Evolutionary conservation across 1,284 basidiomycete genomes (phyloP), one percentile per base, ranked within the genome.

Genomic region (Leccinum angustisporum): DNA sequence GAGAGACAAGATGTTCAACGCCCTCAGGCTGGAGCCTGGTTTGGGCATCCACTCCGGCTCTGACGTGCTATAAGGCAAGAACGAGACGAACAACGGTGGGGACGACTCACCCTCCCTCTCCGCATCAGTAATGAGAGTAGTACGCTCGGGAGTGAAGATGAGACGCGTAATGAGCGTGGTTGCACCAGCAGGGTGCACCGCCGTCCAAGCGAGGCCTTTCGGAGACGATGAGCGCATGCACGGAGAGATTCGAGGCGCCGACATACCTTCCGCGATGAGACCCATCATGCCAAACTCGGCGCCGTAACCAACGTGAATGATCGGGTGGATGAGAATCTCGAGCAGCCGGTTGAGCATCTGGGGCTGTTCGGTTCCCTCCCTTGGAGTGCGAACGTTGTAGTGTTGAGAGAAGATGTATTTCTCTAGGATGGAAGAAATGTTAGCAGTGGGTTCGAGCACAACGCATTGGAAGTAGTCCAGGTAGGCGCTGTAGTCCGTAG

Each of bases 221-320:
- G 8, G 36, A 38, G 36, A 38, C 14, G 36, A 34, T 10, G 48
- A 36, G 30, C 21, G 8, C 13, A 7, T 34, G 40, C 27, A 52
- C 11, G 6, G 2, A 50, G 13, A 34, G 8, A 31, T 53, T 53
- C 9, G 4, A 31, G 27, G 30, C 6, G 8, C 14, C 4, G 3
- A 60, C 71, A 7, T 57, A 85, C 87, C 87, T 80, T 90, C 87
- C 3, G 83, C 83, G 14, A 86, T 72, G 69, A 88, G 81, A 5
- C 88, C 88, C 3, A 79, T 80, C 13, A 89, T 68, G 5, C 80
- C 80, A 65, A 90, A 88, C 68, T 90, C 88, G 4, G 80, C 71
- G 3, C 86, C 88, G 69, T 86, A 87, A 1, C 86, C 87, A 1
- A 77, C 66, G 63, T 89, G 86, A 38, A 91, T 89, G 62, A 89